A percentile compares a stretch with the other conserved stretches of the same genome.
Conservation (phyloP, 768 basidiomycete genomes). For the Hydnomerulius pinastri region DNA sequence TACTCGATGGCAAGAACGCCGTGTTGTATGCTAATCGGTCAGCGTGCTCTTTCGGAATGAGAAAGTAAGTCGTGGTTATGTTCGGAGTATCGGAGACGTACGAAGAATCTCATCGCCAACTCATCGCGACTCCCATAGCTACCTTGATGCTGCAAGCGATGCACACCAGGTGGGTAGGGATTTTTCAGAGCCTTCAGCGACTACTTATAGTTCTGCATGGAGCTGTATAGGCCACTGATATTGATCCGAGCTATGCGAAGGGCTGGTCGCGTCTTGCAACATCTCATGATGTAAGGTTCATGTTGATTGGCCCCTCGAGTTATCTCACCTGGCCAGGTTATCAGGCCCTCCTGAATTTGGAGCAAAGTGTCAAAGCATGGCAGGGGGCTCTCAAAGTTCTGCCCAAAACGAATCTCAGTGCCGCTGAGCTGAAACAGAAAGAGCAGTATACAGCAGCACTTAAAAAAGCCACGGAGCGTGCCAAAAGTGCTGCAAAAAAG, state of each 20-base stretch:
- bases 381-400: conserved; percentile 35
- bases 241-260: conserved; percentile 44
- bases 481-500: neutral
- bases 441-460: conserved; percentile 36
- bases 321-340: neutral
- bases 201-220: no score
- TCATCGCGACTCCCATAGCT: no score
- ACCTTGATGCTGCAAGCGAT: no score
- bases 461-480: conserved; percentile 22
- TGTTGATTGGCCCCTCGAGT: no score
- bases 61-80: conserved; percentile 27
- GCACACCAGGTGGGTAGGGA: no score
- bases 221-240: conserved; percentile 42
- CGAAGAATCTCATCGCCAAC: no score
- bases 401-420: conserved; percentile 27
- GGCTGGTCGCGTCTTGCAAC: conserved; percentile 43
- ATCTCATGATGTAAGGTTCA: conserved; percentile 27
- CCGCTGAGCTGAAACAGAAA: conserved; percentile 36
- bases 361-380: conserved; percentile 10
- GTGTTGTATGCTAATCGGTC: conserved; percentile 48
- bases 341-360: conserved; percentile 12
- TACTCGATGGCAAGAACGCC: conserved; percentile 38
- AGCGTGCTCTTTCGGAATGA: conserved; percentile 39
- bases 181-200: no score
- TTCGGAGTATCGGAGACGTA: neutral